These are phyloP conservation scores for Ceratobasidium sp. DNA, from an alignment of 1,284 basidiomycete genomes.

Conservation along the genomic window DNA sequence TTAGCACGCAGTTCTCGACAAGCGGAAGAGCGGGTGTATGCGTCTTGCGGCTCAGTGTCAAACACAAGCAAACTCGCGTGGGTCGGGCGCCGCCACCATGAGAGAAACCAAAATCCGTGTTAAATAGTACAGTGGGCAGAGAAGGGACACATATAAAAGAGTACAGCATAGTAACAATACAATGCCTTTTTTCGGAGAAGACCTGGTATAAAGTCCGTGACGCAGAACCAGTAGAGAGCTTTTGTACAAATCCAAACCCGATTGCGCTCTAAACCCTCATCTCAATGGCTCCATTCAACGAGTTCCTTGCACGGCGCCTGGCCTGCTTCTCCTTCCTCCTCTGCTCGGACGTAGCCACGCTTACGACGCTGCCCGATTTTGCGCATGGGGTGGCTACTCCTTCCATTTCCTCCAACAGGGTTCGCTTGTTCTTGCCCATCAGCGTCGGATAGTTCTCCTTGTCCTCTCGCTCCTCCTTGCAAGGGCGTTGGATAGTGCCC, in stretches of 20 bases:
- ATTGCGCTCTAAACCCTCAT: not conserved
- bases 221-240: not conserved
- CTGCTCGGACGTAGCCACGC: not conserved
- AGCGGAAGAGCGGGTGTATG: not conserved
- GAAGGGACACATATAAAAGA: not conserved
- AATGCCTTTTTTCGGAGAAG: not conserved
- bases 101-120: not conserved
- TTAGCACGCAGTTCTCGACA: not conserved
- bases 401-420: conserved; percentile 14
- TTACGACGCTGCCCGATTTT: not conserved
- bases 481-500: not conserved
- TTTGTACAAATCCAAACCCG: not conserved
- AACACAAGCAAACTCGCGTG: not conserved
- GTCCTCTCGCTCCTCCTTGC: not conserved
- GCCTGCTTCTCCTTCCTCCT: conserved; percentile 20
- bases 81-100: not conserved
- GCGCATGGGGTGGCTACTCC: conserved; percentile 1
- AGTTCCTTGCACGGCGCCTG: conserved; percentile 5
- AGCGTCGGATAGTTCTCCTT: conserved; percentile 4
- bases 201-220: not conserved
- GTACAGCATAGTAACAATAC: conserved; percentile 11
- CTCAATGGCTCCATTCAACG: conserved; percentile 8
- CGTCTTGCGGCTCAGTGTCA: not conserved
- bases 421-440: not conserved
- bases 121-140: not conserved